A percentile compares a stretch with the other conserved stretches of the same genome.
Conservation (phyloP, 1,284 basidiomycete species). For the Apiotrichum brassicae region DNA sequence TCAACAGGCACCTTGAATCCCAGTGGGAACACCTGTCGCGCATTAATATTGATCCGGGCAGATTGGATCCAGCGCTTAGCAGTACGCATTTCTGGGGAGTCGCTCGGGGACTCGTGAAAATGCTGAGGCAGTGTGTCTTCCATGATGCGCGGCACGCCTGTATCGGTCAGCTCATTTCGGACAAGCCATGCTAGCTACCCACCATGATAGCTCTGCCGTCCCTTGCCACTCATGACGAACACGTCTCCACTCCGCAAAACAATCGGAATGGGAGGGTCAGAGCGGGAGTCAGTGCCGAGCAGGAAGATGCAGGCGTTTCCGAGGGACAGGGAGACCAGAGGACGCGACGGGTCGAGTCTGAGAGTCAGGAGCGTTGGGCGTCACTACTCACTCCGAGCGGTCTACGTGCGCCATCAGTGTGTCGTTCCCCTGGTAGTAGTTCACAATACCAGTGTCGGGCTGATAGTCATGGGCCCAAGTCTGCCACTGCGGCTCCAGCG, state of each 20-base stretch:
- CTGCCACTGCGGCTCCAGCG: conserved; percentile 55
- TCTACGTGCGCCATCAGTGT: conserved; percentile 91
- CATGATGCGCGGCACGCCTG: conserved; percentile 80
- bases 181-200: conserved; percentile 23
- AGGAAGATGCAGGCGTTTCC: conserved; percentile 81
- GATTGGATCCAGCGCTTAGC: conserved; percentile 53
- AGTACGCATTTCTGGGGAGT: conserved; percentile 44
- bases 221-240: conserved; percentile 81
- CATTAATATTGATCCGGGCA: conserved; percentile 72
- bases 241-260: conserved; percentile 80
- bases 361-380: not conserved
- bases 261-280: conserved; percentile 67
- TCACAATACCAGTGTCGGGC: conserved; percentile 90
- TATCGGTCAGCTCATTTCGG: not conserved
- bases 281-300: conserved; percentile 72
- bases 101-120: conserved; percentile 45
- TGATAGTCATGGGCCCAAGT: conserved; percentile 64
- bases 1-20: conserved; percentile 13
- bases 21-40: conserved; percentile 62
- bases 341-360: conserved; percentile 60
- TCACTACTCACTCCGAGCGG: conserved; percentile 59
- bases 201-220: conserved; percentile 81
- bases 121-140: conserved; percentile 67
- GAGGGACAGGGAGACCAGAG: conserved; percentile 84
- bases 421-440: conserved; percentile 78